Evolutionary conservation across 164 flowering plant species (phyloP).

Genomic region (Chloranthus sessilifolius): DNA sequence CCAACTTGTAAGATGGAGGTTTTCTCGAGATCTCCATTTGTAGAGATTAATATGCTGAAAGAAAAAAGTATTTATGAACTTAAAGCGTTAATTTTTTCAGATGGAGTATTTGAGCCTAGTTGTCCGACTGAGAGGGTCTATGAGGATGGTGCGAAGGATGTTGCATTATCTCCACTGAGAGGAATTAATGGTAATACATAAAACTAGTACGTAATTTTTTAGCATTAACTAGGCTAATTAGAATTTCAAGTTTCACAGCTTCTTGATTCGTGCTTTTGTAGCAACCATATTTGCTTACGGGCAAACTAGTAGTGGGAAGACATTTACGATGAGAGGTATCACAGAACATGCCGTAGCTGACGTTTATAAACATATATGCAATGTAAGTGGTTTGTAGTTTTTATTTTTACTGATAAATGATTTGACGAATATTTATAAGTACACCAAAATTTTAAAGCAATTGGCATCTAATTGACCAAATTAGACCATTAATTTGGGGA

Average conservation of each 20-base stretch:
- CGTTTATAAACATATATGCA: constrained; percentile 73
- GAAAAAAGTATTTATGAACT: background rate
- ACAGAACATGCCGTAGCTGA: constrained; percentile 93
- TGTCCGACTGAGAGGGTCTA: constrained; percentile 69
- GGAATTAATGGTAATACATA: constrained; percentile 79
- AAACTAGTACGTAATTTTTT: background rate
- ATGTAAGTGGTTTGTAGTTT: constrained; percentile 41
- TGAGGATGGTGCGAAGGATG: constrained; percentile 88
- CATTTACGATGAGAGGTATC: constrained; percentile 97
- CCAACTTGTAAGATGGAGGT: too few species aligned
- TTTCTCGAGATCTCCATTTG: too few species aligned
- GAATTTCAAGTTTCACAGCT: constrained; percentile 1
- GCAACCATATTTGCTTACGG: constrained; percentile 99
- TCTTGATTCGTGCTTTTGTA: constrained; percentile 20
- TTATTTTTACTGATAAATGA: background rate
- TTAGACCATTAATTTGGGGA: too few species aligned
- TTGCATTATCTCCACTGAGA: constrained; percentile 86
- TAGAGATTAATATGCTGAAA: too few species aligned
- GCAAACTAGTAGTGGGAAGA: constrained; percentile 98
- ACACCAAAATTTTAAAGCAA: too few species aligned
- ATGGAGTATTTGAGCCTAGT: constrained; percentile 84
- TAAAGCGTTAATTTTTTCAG: constrained; percentile 29
- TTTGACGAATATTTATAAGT: background rate
- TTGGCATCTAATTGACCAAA: too few species aligned
- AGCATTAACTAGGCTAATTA: too few species aligned